phyloP scores from a whole-genome alignment of 2,329 filamentous ascomycete genomes.

The Sporothrix phasma region DNA sequence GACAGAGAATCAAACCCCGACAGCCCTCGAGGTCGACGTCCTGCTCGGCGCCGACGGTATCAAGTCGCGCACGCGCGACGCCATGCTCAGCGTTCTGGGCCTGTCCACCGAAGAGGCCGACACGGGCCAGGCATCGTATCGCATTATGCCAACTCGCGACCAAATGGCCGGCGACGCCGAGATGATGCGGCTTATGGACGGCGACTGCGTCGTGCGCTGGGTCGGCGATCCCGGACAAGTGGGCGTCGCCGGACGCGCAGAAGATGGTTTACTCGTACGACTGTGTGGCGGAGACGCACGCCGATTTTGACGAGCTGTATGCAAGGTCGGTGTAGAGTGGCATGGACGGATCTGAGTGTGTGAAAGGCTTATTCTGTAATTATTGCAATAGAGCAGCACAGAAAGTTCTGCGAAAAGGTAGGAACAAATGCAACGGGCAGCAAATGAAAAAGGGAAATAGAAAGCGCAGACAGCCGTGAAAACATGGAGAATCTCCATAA shows the following conservation, averaged over 20 bases:
- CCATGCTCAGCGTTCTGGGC: slow-evolving; percentile 45
- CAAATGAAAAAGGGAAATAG: background rate
- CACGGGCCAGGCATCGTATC: slow-evolving; percentile 67
- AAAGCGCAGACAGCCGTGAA: background rate
- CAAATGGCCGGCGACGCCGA: slow-evolving; percentile 59
- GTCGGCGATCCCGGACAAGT: slow-evolving; percentile 62
- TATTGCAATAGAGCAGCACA: background rate
- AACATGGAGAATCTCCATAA: background rate
- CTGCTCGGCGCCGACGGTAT: slow-evolving; percentile 47
- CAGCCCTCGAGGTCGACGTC: slow-evolving; percentile 41
- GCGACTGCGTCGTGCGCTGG: slow-evolving; percentile 61
- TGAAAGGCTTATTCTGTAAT: background rate
- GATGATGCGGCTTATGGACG: slow-evolving; percentile 55
- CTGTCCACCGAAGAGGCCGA: slow-evolving; percentile 49
- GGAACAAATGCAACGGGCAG: background rate
- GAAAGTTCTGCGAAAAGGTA: background rate
- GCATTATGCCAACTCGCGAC: slow-evolving; percentile 62
- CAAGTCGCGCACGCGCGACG: slow-evolving; percentile 40
- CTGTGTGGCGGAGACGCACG: slow-evolving; percentile 44
- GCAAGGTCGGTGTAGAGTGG: slow-evolving; percentile 21
- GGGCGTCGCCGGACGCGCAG: slow-evolving; percentile 61
- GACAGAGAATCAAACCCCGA: background rate
- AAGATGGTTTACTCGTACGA: slow-evolving; percentile 56
- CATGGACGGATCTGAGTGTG: too few species aligned
- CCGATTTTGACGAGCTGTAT: slow-evolving; percentile 42